phyloP scores from a whole-genome alignment of 768 basidiomycete species.

The Dioszegia crocea region DNA sequence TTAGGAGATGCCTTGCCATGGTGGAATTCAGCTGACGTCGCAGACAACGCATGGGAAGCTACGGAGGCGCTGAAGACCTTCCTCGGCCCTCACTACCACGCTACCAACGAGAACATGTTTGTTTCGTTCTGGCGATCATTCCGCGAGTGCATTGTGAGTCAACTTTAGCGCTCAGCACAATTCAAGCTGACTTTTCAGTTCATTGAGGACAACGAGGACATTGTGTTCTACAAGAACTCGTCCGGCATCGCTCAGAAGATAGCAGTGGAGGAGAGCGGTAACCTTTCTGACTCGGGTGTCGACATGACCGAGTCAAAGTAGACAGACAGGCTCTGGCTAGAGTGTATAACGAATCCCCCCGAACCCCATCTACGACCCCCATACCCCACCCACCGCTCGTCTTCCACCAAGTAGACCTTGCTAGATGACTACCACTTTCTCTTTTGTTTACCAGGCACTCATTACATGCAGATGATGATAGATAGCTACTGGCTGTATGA shows the following conservation, averaged over 20 bases:
- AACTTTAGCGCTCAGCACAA: neutral
- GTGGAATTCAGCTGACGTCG: neutral
- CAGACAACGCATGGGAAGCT: constrained; percentile 76
- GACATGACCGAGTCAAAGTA: constrained; percentile 52
- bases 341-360: neutral
- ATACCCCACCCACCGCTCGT: no score
- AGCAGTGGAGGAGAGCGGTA: constrained; percentile 62
- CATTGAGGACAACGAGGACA: constrained; percentile 87
- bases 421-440: constrained; percentile 7
- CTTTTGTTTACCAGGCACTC: neutral
- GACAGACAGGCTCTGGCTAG: neutral
- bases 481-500: no score
- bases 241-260: constrained; percentile 68
- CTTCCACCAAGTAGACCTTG: constrained; percentile 5
- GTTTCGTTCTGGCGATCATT: constrained; percentile 64
- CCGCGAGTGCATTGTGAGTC: constrained; percentile 78
- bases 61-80: constrained; percentile 74
- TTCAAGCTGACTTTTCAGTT: constrained; percentile 54
- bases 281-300: constrained; percentile 63
- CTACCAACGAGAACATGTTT: constrained; percentile 52
- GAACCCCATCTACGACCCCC: no score
- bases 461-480: constrained; percentile 10
- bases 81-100: constrained; percentile 57
- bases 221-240: constrained; percentile 61
- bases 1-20: neutral